Percentiles rank a stretch among this genome's conserved stretches.
phyloP scores from a whole-genome alignment of 2,329 filamentous ascomycete genomes.

The Calonectria pteridis region DNA sequence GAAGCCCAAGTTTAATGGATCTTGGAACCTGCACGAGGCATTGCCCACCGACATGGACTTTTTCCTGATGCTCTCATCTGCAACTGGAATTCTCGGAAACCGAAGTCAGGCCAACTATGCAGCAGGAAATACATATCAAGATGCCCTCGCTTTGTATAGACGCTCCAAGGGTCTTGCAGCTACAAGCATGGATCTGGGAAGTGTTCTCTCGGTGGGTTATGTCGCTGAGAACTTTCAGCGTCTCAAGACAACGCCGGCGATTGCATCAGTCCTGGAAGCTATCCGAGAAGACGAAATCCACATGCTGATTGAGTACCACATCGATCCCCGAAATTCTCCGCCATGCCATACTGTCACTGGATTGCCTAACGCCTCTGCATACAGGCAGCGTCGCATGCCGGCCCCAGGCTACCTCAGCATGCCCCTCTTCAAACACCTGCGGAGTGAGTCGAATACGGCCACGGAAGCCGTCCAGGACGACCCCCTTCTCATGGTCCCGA shows the following conservation, averaged over 20 bases:
- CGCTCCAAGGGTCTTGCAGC: background rate
- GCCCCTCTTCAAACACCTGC: constrained; percentile 17
- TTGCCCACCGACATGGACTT: background rate
- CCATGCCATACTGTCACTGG: constrained; percentile 9
- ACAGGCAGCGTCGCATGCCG: constrained; percentile 16
- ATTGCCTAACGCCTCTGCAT: constrained; percentile 2
- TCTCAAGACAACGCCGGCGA: background rate
- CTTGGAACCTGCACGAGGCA: constrained; percentile 13
- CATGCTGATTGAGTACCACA: constrained; percentile 3
- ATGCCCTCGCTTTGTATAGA: background rate
- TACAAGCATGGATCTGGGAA: background rate
- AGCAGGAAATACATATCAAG: background rate
- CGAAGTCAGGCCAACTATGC: constrained; percentile 10
- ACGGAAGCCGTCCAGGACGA: constrained; percentile 2
- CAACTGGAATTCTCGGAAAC: constrained; percentile 8
- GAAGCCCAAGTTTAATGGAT: constrained; percentile 7
- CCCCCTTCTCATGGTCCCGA: background rate
- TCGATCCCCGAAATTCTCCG: background rate
- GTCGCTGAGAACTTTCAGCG: background rate
- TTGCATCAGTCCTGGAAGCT: background rate
- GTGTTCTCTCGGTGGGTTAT: background rate
- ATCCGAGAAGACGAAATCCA: constrained; percentile 2
- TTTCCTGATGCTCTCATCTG: constrained; percentile 7
- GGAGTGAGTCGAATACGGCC: background rate
- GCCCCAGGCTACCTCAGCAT: constrained; percentile 10